Percentiles rank a stretch among this genome's conserved stretches.
phyloP scores from a whole-genome alignment of 129 eudicot genomes.

The Flaveria linearis region DNA sequence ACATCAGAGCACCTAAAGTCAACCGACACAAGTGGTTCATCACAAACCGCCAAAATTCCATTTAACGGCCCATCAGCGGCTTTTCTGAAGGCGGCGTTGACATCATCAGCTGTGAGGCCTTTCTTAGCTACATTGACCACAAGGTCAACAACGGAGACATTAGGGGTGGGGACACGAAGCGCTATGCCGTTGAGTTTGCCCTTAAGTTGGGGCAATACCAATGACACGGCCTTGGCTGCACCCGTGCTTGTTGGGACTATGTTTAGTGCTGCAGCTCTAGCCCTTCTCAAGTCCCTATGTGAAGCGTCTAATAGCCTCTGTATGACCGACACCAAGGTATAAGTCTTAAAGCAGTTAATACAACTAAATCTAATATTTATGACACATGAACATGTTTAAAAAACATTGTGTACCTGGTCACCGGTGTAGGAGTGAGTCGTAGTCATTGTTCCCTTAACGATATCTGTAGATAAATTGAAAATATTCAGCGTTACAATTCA shows the following conservation, averaged over 20 bases:
- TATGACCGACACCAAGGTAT: background rate
- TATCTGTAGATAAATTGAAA: conserved; percentile 42
- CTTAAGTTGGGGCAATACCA: conserved; percentile 89
- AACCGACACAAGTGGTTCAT: conserved; percentile 89
- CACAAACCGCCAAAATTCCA: conserved; percentile 84
- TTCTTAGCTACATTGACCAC: conserved; percentile 86
- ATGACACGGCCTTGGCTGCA: conserved; percentile 98
- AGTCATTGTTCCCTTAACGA: conserved; percentile 98
- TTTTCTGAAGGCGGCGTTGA: conserved; percentile 86
- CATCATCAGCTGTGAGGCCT: conserved; percentile 85
- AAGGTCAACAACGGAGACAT: conserved; percentile 97
- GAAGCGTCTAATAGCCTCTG: conserved; percentile 96
- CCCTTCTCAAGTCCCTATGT: conserved; percentile 94
- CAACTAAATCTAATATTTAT: background rate
- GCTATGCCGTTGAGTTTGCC: conserved; percentile 99
- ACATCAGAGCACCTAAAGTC: conserved; percentile 95
- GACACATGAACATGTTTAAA: background rate
- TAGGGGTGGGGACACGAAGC: conserved; percentile 97
- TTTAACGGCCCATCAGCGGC: conserved; percentile 86
- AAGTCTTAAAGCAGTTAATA: conserved; percentile 20
- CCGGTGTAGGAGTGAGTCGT: conserved; percentile 99
- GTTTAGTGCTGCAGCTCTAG: conserved; percentile 96
- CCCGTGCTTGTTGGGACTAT: conserved; percentile 97
- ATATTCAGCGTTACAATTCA: background rate
- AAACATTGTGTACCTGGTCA: conserved; percentile 59